phyloP scores from a whole-genome alignment of 2,329 filamentous ascomycete genomes.

The Monilinia vaccinii-corymbosi region DNA sequence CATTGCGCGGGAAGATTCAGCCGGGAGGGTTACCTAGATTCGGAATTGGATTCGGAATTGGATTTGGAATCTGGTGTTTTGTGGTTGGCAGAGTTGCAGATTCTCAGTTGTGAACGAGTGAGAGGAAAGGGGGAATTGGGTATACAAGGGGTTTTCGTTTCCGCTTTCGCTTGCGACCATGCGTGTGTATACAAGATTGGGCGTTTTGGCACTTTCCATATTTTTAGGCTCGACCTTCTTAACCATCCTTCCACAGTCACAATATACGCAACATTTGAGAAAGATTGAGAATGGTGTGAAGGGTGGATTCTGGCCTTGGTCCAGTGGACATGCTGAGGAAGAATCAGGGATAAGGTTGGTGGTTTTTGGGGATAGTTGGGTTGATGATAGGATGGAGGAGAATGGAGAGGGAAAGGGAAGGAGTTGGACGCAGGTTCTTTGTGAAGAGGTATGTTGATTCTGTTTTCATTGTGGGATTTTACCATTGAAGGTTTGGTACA shows the following conservation, averaged over 20 bases:
- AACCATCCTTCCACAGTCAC: constrained; percentile 16
- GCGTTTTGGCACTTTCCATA: constrained; percentile 16
- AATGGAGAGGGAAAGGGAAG: constrained; percentile 15
- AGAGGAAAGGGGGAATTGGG: neutral
- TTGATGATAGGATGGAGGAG: constrained; percentile 19
- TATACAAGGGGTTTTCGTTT: neutral
- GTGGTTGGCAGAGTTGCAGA: too few relatives aligned
- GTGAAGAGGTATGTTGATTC: constrained; percentile 26
- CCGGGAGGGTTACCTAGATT: too few relatives aligned
- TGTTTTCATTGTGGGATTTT: neutral
- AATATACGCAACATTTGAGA: constrained; percentile 16
- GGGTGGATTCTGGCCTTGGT: constrained; percentile 19
- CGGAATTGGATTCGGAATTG: too few relatives aligned
- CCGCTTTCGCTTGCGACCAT: neutral
- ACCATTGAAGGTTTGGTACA: neutral
- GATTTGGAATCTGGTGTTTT: too few relatives aligned
- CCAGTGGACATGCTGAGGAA: constrained; percentile 8
- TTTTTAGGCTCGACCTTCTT: constrained; percentile 20
- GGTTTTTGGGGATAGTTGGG: constrained; percentile 29
- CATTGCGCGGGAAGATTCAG: too few relatives aligned
- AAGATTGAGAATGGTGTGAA: constrained; percentile 17
- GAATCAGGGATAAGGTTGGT: constrained; percentile 20
- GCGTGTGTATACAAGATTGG: constrained; percentile 17
- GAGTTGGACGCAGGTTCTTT: constrained; percentile 25
- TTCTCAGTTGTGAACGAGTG: too few relatives aligned